Percentiles rank a stretch among this genome's conserved stretches.
Conservation (phyloP, 441 rosid species). For the Pelargonium citronellum region DNA sequence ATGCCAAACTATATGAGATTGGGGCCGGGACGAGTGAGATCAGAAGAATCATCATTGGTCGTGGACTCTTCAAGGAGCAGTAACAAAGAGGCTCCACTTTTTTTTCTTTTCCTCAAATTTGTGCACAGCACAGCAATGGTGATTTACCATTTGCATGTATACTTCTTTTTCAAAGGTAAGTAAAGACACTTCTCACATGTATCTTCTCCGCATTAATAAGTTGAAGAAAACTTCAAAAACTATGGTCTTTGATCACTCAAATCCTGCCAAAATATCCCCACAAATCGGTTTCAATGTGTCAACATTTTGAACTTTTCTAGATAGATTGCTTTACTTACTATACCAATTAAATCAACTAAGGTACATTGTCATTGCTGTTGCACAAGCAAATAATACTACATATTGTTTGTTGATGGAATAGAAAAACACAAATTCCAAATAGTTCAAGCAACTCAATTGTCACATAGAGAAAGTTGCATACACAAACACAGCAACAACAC, state of each 20-base stretch:
- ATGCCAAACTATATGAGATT: constrained; percentile 88
- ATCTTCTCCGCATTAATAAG: neutral
- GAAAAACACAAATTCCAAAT: neutral
- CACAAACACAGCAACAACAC: neutral
- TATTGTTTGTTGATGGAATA: neutral
- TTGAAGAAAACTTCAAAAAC: neutral
- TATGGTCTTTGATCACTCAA: neutral
- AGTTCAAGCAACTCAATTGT: neutral
- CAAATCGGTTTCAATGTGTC: too few species aligned
- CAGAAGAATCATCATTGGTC: constrained; percentile 59
- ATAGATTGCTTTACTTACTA: too few species aligned
- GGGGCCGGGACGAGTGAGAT: constrained; percentile 65
- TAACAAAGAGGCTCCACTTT: constrained; percentile 14
- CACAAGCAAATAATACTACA: neutral
- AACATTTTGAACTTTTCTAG: too few species aligned
- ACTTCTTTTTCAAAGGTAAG: neutral
- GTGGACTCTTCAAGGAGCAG: constrained; percentile 70
- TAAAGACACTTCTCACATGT: neutral
- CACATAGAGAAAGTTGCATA: neutral
- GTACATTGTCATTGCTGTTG: neutral
- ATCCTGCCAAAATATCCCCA: neutral
- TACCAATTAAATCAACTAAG: too few species aligned
- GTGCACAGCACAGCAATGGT: neutral
- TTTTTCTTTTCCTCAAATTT: neutral
- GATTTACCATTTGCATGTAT: neutral